Base-by-base conservation (phyloP, 2,329 filamentous ascomycete genomes). In the Exophiala sp. region DNA sequence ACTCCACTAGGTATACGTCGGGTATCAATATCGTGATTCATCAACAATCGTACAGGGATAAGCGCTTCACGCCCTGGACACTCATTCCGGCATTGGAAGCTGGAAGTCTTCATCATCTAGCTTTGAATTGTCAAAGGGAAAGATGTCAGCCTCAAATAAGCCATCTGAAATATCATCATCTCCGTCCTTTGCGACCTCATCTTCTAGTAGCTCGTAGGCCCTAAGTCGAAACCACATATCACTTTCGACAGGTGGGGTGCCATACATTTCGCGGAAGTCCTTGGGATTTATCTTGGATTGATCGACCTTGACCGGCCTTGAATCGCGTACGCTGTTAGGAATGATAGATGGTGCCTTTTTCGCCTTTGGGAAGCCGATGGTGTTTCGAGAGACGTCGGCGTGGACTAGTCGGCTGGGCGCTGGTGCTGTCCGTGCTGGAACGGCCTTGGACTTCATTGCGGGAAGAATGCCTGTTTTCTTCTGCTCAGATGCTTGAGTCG, bases 311-410 rank as follows among this genome's bases (percentile, higher is more conserved):
- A 47, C 29, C 18, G 59, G 56, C 45, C 50, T 41, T 53, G 54
- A 47, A 5, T 12, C 16, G 35, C 47, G 50, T 38, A 18, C 38
- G 18, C 47, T 47, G 40, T 45, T 55, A 3, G 62, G 65, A 4
- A 77, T 59, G 21, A 67, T 68, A 6, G 69, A 69, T 16, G 76
- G 76, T 2, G 78, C 73, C 9, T 75, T 73, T 33, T 89, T 82
- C 33, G 91, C 91, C 68, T 87, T 89, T 52, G 82, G 88, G 68
- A 95, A 96, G 12, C 91, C 91, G 39, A 96, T 79, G 0, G 91
- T 96, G 51, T 84, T 91, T 59, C 85, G 83, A 1, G 91, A 95
- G 5, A 84, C 84, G 5, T 81, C 82, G 18, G 82, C 78, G 1
- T 87, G 80, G 76, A 7, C 78, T 78, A 59, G 83, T 81, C 43